Base-by-base conservation (phyloP, 2,329 filamentous ascomycete species). In the Aspergillus fischeri region DNA sequence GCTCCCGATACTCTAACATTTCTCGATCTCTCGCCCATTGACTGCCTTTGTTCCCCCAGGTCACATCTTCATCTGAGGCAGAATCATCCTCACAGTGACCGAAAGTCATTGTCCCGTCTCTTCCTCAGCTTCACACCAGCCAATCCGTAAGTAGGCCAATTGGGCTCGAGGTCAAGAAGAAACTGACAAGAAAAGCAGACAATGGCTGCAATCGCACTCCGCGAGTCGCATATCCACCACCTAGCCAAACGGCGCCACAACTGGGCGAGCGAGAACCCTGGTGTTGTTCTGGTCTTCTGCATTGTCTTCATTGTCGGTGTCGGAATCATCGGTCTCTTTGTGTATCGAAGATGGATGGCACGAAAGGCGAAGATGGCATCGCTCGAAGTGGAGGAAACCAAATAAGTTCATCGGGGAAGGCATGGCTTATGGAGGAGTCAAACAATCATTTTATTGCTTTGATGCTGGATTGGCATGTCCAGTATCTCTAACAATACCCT, bases 211-310 rank as follows among this genome's bases (percentile, higher is more conserved):
- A 63, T 70, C 54, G 73, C 63, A 68, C 67, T 67, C 25, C 57
- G 59, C 27, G 20, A 52, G 21, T 57, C 60, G 44, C 52, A 57
- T 51, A 32, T 62, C 20, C 59, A 63, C 49, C 71, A 74, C 52
- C 65, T 85, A 60, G 68, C 75, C 41, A 65, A 65, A 24, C 61
- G 32, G 32, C 11, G 67, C 48, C 52, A 59, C 67, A 84, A 86
- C 77, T 87, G 82, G 81, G 83, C 84, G 25, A 64, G 72, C 59
- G 66, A 73, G 32, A 81, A 87, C 67, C 78, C 81, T 48, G 85
- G 85, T 71, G 83, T 86, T 60, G 78, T 87, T 52, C 75, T 86
- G 62, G 85, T 87, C 56, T 85, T 87, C 73, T 78, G 75, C 71
- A 83, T 87, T 64, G 77, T 86, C 70, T 82, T 82, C 66, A 65